Evolutionary conservation across 2,329 filamentous ascomycete species (phyloP), one percentile per base, ranked within the genome.

Genomic region (Diplodia seriata): DNA sequence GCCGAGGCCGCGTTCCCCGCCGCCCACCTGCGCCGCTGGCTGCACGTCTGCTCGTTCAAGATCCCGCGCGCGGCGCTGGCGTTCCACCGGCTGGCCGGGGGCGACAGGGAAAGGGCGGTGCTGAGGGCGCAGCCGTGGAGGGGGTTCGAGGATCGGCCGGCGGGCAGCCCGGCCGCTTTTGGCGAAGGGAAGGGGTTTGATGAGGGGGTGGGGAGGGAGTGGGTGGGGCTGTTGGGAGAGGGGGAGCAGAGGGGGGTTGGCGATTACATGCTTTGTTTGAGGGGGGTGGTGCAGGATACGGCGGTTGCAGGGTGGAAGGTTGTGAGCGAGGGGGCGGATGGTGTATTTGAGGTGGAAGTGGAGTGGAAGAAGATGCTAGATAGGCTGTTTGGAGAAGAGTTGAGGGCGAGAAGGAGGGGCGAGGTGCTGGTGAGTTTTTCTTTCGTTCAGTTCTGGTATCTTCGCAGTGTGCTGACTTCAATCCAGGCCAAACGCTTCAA

Each of bases 221-320:
- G 40, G 43, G 26, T 5, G 18, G 29, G 36, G 9, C 14, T 50
- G 15, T 7, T 63, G 18, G 9, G 29, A 15, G n/a, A 47, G 23
- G 15, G 26, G 2, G 20, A 12, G 12, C 23, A 11, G 31, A 50
- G 26, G 59, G 43, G 47, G 31, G 36, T 63, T 9, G 47, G 47
- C 1, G 31, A 51, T 11, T 31, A 63, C 29, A 63, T 63, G 43
- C 29, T 51, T 6, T 63, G 47, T 14, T 15, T 63, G 43, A 43
- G 55, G 55, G 23, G 55, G 2, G 55, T 59, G 20, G 55, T 63
- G 59, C 59, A 64, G n/a, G 61, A 64, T 20, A 53, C 31, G 38
- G 61, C 43, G 31, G 23, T 64, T 3, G 15, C 18, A 1, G 61
- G 61, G 31, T 64, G 38, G 50, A n/a, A 14, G 31, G n/a, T 64